Percentiles rank a stretch among this genome's conserved stretches.
Conservation (phyloP, 1,284 basidiomycete species). For the Sporisorium exsertum region DNA sequence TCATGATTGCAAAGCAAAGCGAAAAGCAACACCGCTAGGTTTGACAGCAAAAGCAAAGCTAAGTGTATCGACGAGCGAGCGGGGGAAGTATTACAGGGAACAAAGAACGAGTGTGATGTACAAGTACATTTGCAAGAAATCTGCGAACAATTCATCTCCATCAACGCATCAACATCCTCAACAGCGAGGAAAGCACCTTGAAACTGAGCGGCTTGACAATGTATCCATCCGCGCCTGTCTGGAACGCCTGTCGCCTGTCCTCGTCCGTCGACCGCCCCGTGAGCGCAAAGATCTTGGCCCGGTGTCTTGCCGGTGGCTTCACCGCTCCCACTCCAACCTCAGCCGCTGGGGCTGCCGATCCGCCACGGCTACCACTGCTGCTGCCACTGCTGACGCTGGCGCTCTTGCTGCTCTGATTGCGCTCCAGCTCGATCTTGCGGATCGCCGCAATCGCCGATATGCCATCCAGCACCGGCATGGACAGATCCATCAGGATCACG, state of each 20-base stretch:
- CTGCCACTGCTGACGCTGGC: conserved; percentile 7
- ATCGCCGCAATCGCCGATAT: conserved; percentile 85
- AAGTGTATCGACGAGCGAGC: neutral
- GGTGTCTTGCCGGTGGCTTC: conserved; percentile 27
- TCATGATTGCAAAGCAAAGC: neutral
- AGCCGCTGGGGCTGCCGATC: neutral
- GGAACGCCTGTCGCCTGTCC: conserved; percentile 89
- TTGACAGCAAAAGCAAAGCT: neutral
- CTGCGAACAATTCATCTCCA: neutral
- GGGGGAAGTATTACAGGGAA: too few relatives aligned
- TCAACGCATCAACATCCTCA: conserved; percentile 51
- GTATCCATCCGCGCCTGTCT: conserved; percentile 94
- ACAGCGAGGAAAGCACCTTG: conserved; percentile 48
- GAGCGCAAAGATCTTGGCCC: conserved; percentile 83
- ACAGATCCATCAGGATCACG: conserved; percentile 77
- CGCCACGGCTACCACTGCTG: neutral
- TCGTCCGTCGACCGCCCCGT: conserved; percentile 92
- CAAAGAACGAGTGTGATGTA: too few relatives aligned
- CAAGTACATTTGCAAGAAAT: neutral
- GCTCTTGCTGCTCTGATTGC: conserved; percentile 54
- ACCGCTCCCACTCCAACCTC: neutral
- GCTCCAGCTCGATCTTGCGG: conserved; percentile 78
- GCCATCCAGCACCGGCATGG: conserved; percentile 91
- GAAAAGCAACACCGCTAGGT: neutral
- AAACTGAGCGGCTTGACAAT: conserved; percentile 72